phyloP scores from a whole-genome alignment of 108 stramenopile genomes.

The Pseudonitzschia multistriata region DNA sequence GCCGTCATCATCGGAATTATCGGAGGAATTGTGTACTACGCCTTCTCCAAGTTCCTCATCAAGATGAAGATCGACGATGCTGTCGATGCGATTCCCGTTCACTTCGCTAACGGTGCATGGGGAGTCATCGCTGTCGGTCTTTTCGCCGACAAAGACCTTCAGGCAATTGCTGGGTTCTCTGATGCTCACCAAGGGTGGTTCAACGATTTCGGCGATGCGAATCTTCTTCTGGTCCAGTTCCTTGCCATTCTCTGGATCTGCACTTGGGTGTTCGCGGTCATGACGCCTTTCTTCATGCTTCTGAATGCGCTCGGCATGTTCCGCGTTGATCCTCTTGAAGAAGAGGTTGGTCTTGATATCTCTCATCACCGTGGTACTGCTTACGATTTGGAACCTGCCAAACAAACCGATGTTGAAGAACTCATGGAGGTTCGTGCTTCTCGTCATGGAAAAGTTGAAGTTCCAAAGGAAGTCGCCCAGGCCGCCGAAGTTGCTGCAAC shows the following conservation, averaged over 20 bases:
- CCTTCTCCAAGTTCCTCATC: conserved; percentile 60
- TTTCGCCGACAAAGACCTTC: conserved; percentile 49
- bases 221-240: conserved; percentile 71
- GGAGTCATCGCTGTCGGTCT: conserved; percentile 73
- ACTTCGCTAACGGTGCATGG: conserved; percentile 82
- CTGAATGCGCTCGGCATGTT: conserved; percentile 70
- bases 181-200: conserved; percentile 44
- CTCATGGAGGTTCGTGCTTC: conserved; percentile 65
- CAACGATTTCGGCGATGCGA: conserved; percentile 67
- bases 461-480: conserved; percentile 42
- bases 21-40: conserved; percentile 72
- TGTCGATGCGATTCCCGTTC: conserved; percentile 90
- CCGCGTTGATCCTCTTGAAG: conserved; percentile 84
- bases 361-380: conserved; percentile 81
- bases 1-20: conserved; percentile 64
- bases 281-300: conserved; percentile 78
- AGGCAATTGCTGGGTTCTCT: conserved; percentile 48
- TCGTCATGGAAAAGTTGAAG: conserved; percentile 55
- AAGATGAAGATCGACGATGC: conserved; percentile 89
- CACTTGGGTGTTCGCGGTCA: conserved; percentile 73
- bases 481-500: conserved; percentile 22
- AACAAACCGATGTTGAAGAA: conserved; percentile 59
- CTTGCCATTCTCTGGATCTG: conserved; percentile 65
- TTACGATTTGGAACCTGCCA: conserved; percentile 60
- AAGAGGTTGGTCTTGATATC: conserved; percentile 83